Evolutionary conservation across 2,329 filamentous ascomycete genomes (phyloP).

Genomic region (Nemania sp.): DNA sequence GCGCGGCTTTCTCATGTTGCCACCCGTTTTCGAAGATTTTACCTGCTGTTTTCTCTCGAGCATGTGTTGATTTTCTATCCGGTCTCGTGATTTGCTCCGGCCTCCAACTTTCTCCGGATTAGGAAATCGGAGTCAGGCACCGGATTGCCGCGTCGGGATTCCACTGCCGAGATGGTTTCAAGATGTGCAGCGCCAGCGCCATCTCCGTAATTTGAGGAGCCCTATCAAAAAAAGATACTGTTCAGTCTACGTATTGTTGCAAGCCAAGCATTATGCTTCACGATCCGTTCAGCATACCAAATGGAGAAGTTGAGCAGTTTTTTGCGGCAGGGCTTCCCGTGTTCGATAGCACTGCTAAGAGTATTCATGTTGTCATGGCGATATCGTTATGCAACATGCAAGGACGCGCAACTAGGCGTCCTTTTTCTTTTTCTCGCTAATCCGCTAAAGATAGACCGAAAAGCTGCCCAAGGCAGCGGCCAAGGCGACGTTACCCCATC

Average conservation of each 20-base stretch:
- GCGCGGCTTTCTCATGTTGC: not conserved
- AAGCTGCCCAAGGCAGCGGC: not conserved
- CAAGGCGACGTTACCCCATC: not conserved
- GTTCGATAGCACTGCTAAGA: not conserved
- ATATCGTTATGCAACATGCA: conserved; percentile 15
- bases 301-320: conserved; percentile 6
- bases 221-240: not conserved
- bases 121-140: conserved; percentile 19
- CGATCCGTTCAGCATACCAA: too few relatives aligned
- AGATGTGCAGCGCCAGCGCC: not conserved
- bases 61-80: not conserved
- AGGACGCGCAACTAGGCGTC: not conserved
- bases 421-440: not conserved
- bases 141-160: conserved; percentile 7
- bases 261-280: conserved; percentile 17
- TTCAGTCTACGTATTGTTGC: not conserved
- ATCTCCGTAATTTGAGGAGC: not conserved
- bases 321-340: conserved; percentile 19
- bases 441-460: not conserved
- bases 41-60: not conserved
- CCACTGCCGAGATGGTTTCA: conserved; percentile 10
- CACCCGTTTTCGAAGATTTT: conserved; percentile 7
- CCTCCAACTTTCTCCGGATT: conserved; percentile 5
- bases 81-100: not conserved
- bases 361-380: conserved; percentile 12